These are phyloP conservation scores for Pseudopyricularia cyperi DNA, from an alignment of 2,329 filamentous ascomycete species.

Conservation along the genomic window DNA sequence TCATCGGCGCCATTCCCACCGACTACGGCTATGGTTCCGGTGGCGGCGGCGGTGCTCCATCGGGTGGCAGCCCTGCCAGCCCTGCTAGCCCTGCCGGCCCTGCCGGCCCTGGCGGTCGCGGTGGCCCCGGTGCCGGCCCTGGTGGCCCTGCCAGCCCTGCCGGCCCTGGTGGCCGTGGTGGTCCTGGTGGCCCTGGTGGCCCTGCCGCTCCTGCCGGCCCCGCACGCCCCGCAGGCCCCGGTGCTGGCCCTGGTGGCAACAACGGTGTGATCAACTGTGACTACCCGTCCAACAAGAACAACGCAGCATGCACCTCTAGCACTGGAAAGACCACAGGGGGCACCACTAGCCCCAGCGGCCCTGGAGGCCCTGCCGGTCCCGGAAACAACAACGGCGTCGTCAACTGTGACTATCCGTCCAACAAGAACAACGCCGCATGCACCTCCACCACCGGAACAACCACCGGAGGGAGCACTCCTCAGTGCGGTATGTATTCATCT, in stretches of 20 bases:
- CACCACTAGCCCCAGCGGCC: background rate
- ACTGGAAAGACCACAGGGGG: background rate
- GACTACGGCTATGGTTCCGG: background rate
- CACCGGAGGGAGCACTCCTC: background rate
- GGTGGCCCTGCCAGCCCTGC: background rate
- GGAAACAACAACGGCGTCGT: background rate
- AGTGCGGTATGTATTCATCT: background rate
- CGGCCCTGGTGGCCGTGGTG: background rate
- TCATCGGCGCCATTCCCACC: background rate
- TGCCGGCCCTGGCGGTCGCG: background rate
- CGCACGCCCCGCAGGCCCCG: no score
- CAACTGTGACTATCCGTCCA: constrained; percentile 1
- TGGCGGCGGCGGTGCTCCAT: background rate
- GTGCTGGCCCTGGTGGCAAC: background rate
- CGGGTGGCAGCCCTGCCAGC: background rate
- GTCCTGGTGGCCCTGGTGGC: background rate
- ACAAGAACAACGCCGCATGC: background rate
- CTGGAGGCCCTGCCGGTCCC: background rate
- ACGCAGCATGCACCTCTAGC: background rate
- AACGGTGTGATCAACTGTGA: background rate
- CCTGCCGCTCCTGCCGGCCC: background rate
- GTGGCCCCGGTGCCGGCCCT: background rate
- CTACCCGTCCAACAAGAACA: background rate
- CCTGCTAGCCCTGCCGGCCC: background rate
- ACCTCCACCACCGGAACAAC: background rate